phyloP scores from a whole-genome alignment of 306 rosid species.

The Casuarina equisetifolia region DNA sequence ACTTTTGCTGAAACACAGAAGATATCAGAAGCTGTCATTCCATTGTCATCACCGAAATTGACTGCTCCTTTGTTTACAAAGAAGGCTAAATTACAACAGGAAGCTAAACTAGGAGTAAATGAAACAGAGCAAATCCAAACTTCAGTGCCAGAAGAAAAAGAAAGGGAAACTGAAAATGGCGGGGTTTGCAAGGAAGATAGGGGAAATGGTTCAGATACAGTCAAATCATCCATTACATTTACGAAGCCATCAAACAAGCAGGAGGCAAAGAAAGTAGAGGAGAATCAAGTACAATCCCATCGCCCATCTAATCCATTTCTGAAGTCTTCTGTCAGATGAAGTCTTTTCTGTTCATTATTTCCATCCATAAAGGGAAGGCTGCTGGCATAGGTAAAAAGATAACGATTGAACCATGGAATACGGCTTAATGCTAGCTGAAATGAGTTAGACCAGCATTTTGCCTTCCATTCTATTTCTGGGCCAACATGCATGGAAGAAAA shows the following conservation, averaged over 20 bases:
- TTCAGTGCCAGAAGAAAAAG: slow-evolving; percentile 25
- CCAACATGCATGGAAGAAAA: not conserved
- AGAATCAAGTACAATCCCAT: slow-evolving; percentile 41
- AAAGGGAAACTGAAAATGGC: slow-evolving; percentile 28
- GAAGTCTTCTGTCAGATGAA: slow-evolving; percentile 70
- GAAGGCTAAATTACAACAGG: slow-evolving; percentile 60
- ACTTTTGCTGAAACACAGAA: slow-evolving; percentile 28
- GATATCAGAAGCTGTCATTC: slow-evolving; percentile 36
- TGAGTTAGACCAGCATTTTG: not conserved
- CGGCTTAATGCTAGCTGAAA: slow-evolving; percentile 1
- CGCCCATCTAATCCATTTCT: slow-evolving; percentile 80
- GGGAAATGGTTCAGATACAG: slow-evolving; percentile 25
- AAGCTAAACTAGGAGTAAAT: slow-evolving; percentile 36
- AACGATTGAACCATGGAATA: not conserved
- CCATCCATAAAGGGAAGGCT: not conserved
- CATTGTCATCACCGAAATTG: slow-evolving; percentile 45
- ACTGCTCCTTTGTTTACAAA: slow-evolving; percentile 57
- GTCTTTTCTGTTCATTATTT: slow-evolving; percentile 5
- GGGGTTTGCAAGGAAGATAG: slow-evolving; percentile 38
- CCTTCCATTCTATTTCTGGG: not conserved
- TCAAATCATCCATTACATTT: slow-evolving; percentile 34
- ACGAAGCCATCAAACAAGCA: slow-evolving; percentile 38
- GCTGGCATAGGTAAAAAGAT: not conserved
- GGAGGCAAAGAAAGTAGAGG: slow-evolving; percentile 40
- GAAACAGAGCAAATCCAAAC: slow-evolving; percentile 30